Evolutionary conservation across 2,329 filamentous ascomycete species (phyloP).

Genomic region (Talaromyces sp.): DNA sequence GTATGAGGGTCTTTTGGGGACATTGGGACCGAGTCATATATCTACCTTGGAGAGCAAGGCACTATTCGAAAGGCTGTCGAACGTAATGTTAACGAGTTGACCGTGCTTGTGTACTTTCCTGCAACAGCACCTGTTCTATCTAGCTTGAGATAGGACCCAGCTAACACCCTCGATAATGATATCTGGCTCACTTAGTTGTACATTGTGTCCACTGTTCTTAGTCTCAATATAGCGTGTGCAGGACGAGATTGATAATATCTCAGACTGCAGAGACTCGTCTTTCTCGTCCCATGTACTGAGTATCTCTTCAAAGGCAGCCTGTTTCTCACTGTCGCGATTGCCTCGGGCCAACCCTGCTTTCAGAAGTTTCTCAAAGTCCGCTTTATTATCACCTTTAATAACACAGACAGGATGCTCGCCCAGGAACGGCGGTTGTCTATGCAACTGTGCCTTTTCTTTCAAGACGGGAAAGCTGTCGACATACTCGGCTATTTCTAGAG

Average conservation of each 20-base stretch:
- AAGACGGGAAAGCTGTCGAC: not conserved
- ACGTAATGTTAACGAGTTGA: not conserved
- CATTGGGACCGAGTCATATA: not conserved
- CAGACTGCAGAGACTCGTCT: not conserved
- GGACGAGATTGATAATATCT: not conserved
- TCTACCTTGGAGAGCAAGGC: not conserved
- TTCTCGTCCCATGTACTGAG: conserved; percentile 1
- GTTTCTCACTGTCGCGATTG: not conserved
- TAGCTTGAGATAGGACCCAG: not conserved
- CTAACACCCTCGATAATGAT: not conserved
- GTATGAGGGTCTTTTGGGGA: not conserved
- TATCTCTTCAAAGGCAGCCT: not conserved
- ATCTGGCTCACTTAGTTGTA: not conserved
- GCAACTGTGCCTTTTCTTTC: not conserved
- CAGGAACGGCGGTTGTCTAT: not conserved
- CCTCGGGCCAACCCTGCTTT: not conserved
- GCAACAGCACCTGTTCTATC: not conserved
- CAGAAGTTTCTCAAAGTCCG: not conserved
- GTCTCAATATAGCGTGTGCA: not conserved
- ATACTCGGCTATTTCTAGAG: not conserved
- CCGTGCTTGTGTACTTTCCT: not conserved
- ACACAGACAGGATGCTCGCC: not conserved
- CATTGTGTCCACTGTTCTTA: not conserved
- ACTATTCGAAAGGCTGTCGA: not conserved
- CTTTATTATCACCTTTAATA: not conserved